Percentiles rank a stretch among this genome's conserved stretches.
Conservation (phyloP, 768 basidiomycete species). For the Leccinum fibrillosum region DNA sequence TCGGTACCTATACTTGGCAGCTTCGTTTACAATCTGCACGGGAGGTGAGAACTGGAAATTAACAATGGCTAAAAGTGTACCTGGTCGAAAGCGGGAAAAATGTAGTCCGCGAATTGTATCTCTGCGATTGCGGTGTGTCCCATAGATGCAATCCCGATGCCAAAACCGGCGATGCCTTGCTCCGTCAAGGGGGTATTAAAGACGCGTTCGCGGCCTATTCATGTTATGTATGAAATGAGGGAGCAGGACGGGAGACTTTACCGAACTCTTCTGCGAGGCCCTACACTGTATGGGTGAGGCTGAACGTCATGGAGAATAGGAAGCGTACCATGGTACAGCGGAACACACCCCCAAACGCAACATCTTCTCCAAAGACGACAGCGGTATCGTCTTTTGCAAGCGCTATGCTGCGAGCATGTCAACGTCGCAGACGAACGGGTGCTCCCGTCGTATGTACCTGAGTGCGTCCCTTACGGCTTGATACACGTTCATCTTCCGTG, state of each 20-base stretch:
- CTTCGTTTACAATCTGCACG: slow-evolving; percentile 87
- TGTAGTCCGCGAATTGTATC: slow-evolving; percentile 89
- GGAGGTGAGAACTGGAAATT: not conserved
- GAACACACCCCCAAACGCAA: slow-evolving; percentile 94
- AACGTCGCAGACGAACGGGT: not conserved
- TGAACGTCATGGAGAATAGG: slow-evolving; percentile 5
- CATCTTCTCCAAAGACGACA: slow-evolving; percentile 88
- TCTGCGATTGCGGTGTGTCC: slow-evolving; percentile 95
- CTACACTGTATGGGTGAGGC: slow-evolving; percentile 32
- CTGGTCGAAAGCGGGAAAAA: slow-evolving; percentile 94
- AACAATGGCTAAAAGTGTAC: slow-evolving; percentile 34
- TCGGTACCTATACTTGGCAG: slow-evolving; percentile 88
- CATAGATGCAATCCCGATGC: slow-evolving; percentile 88
- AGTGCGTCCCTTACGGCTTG: slow-evolving; percentile 91
- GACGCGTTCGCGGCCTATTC: slow-evolving; percentile 79
- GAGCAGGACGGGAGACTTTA: slow-evolving; percentile 30
- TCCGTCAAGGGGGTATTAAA: slow-evolving; percentile 95
- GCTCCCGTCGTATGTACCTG: slow-evolving; percentile 44
- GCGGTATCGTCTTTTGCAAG: slow-evolving; percentile 82
- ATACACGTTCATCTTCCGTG: slow-evolving; percentile 93
- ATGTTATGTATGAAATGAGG: slow-evolving; percentile 1
- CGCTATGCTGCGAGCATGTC: slow-evolving; percentile 56
- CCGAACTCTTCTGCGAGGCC: slow-evolving; percentile 93
- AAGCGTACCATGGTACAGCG: slow-evolving; percentile 80
- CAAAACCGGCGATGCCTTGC: slow-evolving; percentile 94